phyloP scores from a whole-genome alignment of 345 rosid genomes.

The Ceriops tagal region DNA sequence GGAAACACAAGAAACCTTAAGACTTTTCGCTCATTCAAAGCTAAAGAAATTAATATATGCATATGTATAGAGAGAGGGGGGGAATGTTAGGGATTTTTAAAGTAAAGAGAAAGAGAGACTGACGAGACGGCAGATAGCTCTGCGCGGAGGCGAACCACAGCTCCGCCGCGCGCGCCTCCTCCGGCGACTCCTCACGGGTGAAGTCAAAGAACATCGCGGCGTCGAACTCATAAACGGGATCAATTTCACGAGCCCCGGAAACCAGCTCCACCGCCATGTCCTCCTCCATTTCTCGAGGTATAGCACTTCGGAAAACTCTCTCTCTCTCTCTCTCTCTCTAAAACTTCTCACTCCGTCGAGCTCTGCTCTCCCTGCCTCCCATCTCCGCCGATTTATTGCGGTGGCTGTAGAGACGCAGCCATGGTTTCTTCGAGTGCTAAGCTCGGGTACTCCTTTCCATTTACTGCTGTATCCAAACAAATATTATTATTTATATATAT shows the following conservation, averaged over 20 bases:
- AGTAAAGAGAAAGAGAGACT: slow-evolving; percentile 24
- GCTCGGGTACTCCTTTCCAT: neutral
- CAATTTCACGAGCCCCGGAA: slow-evolving; percentile 71
- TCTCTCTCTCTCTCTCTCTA: slow-evolving; percentile 18
- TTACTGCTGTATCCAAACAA: slow-evolving; percentile 1
- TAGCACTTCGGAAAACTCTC: neutral
- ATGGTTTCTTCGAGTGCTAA: neutral
- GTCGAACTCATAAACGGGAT: slow-evolving; percentile 85
- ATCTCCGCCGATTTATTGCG: neutral
- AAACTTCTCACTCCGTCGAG: slow-evolving; percentile 16
- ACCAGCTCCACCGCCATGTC: slow-evolving; percentile 52
- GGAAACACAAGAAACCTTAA: neutral
- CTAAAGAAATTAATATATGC: neutral
- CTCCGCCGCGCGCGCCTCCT: slow-evolving; percentile 63
- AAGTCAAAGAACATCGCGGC: slow-evolving; percentile 80
- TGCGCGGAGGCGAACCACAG: slow-evolving; percentile 72
- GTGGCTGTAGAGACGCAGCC: neutral
- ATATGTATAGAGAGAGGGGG: neutral
- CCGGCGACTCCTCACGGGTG: slow-evolving; percentile 53
- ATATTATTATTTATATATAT: neutral
- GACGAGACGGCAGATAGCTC: slow-evolving; percentile 84
- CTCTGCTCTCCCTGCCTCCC: neutral
- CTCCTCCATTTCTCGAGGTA: slow-evolving; percentile 9
- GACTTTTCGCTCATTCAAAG: neutral
- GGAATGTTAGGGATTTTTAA: neutral